phyloP scores from a whole-genome alignment of 768 basidiomycete species.

The Lenzites betulinus region DNA sequence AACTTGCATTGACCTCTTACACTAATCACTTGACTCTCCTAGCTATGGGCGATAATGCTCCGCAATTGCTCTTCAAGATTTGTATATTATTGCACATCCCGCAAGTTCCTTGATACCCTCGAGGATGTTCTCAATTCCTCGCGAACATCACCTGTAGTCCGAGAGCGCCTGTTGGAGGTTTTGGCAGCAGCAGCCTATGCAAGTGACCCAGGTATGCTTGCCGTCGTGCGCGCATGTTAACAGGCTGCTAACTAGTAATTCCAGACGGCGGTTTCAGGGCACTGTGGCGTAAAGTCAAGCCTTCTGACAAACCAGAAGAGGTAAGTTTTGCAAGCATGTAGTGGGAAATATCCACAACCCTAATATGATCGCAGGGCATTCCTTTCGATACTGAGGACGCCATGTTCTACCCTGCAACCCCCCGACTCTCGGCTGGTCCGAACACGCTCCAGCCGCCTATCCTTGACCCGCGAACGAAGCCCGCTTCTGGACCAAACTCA shows the following conservation, averaged over 20 bases:
- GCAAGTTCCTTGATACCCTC: slow-evolving; percentile 78
- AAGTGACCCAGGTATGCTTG: slow-evolving; percentile 40
- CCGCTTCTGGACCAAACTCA: background rate
- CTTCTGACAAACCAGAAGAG: slow-evolving; percentile 78
- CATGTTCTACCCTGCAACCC: slow-evolving; percentile 72
- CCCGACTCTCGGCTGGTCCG: slow-evolving; percentile 26
- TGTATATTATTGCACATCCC: slow-evolving; percentile 64
- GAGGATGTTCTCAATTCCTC: slow-evolving; percentile 69
- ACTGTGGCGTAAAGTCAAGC: slow-evolving; percentile 82
- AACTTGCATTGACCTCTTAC: background rate
- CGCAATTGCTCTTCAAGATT: slow-evolving; percentile 77
- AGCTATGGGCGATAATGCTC: slow-evolving; percentile 92
- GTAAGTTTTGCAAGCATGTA: slow-evolving; percentile 41
- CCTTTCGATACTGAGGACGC: slow-evolving; percentile 79
- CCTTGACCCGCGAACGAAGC: background rate
- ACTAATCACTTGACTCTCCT: background rate
- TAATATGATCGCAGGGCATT: slow-evolving; percentile 50
- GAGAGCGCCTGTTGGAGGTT: slow-evolving; percentile 78
- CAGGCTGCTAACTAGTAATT: background rate
- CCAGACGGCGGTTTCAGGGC: slow-evolving; percentile 58
- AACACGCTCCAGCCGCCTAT: slow-evolving; percentile 12
- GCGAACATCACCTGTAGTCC: slow-evolving; percentile 75
- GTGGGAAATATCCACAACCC: background rate
- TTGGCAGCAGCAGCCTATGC: slow-evolving; percentile 81
- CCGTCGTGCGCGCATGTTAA: no score